Percentiles rank a stretch among this genome's conserved stretches.
Evolutionary conservation across 2,329 filamentous ascomycete species (phyloP).

Genomic region (Lecanicillium sp.): DNA sequence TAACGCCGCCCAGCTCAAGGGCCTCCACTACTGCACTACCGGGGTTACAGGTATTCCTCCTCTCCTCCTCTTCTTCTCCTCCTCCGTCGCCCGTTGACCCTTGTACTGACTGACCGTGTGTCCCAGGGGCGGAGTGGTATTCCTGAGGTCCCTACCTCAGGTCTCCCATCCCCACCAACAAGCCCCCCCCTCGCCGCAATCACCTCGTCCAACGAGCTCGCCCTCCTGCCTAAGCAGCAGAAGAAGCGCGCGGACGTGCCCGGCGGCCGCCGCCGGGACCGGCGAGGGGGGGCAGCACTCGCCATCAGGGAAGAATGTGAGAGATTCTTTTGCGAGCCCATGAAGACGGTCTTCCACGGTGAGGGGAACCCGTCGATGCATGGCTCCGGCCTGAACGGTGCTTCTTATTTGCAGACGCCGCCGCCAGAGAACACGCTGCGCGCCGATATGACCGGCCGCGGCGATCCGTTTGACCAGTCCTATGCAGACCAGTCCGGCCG

Average conservation of each 20-base stretch:
- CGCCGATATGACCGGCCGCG: slow-evolving; percentile 28
- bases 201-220: slow-evolving; percentile 61
- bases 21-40: slow-evolving; percentile 95
- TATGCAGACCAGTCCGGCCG: background rate
- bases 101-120: background rate
- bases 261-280: slow-evolving; percentile 37
- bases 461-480: background rate
- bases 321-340: slow-evolving; percentile 98
- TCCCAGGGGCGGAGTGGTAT: slow-evolving; percentile 78
- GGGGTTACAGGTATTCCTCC: slow-evolving; percentile 62
- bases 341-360: slow-evolving; percentile 92
- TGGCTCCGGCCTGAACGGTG: slow-evolving; percentile 85
- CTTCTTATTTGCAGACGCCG: slow-evolving; percentile 50
- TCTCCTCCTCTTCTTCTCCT: slow-evolving; percentile 15
- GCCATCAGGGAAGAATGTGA: slow-evolving; percentile 99
- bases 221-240: slow-evolving; percentile 53
- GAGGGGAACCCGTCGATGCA: slow-evolving; percentile 72
- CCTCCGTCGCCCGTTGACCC: too few relatives aligned
- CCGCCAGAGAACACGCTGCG: slow-evolving; percentile 42
- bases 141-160: slow-evolving; percentile 85
- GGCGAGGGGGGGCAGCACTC: slow-evolving; percentile 87
- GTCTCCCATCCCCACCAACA: slow-evolving; percentile 76
- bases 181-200: slow-evolving; percentile 83
- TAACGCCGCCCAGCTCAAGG: slow-evolving; percentile 63
- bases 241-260: slow-evolving; percentile 35